phyloP scores from a whole-genome alignment of 2,329 filamentous ascomycete species.

The Colletotrichum eleusines region DNA sequence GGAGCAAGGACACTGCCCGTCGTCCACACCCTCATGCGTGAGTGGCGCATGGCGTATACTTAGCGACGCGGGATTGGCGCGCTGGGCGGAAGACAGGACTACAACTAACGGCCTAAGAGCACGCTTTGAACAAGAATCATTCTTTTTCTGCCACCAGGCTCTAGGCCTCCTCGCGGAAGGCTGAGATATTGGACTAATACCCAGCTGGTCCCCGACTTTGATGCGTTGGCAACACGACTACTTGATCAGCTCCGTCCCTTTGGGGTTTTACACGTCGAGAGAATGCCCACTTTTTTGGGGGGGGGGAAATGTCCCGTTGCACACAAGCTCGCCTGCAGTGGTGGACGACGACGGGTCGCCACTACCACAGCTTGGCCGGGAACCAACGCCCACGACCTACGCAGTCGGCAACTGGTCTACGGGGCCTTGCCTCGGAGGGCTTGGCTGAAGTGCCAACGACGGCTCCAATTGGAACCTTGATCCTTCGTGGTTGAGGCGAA shows the following conservation, averaged over 20 bases:
- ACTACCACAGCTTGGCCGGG: slow-evolving; percentile 5
- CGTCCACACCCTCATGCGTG: background rate
- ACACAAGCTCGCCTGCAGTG: background rate
- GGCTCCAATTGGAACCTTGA: slow-evolving; percentile 6
- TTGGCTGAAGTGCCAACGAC: slow-evolving; percentile 3
- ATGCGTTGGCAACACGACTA: slow-evolving; percentile 34
- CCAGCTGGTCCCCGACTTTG: slow-evolving; percentile 25
- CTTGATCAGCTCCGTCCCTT: slow-evolving; percentile 7
- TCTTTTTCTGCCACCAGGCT: background rate
- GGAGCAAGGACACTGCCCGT: background rate
- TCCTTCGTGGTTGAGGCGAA: background rate
- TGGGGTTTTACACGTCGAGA: background rate
- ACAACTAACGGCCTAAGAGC: background rate
- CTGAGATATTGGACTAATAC: slow-evolving; percentile 12
- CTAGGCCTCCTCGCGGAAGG: background rate
- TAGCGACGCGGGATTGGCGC: slow-evolving; percentile 49
- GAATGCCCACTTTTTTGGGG: background rate
- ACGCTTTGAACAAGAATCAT: background rate
- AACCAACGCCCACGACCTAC: slow-evolving; percentile 10
- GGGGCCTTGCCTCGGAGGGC: background rate
- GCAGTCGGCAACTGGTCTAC: background rate
- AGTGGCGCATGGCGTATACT: slow-evolving; percentile 17
- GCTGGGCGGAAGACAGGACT: slow-evolving; percentile 29
- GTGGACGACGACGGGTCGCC: background rate
- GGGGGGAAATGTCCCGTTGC: slow-evolving; percentile 7